Percentiles rank a stretch among this genome's conserved stretches.
phyloP scores from a whole-genome alignment of 768 basidiomycete species.

The Arthromyces matolae region DNA sequence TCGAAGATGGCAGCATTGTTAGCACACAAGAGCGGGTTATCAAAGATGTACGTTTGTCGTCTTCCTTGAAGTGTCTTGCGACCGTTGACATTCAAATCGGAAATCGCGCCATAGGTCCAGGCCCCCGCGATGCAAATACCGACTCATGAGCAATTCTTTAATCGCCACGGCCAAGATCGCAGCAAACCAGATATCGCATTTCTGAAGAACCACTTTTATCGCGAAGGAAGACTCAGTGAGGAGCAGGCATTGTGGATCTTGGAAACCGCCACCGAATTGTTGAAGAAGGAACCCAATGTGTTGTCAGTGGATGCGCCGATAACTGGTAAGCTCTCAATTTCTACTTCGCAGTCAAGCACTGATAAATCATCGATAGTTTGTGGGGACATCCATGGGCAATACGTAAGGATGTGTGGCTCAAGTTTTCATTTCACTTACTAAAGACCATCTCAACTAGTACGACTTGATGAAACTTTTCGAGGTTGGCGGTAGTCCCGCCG shows the following conservation, averaged over 20 bases:
- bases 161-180: conserved; percentile 63
- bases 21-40: conserved; percentile 94
- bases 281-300: conserved; percentile 85
- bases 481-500: conserved; percentile 91
- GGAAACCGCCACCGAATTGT: conserved; percentile 77
- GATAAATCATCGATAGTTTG: conserved; percentile 54
- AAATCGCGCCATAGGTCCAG: conserved; percentile 67
- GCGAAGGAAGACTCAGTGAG: conserved; percentile 90
- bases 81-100: conserved; percentile 1
- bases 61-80: not conserved
- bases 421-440: conserved; percentile 1
- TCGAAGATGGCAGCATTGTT: conserved; percentile 89
- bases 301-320: conserved; percentile 96
- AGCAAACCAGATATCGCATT: conserved; percentile 94
- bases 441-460: conserved; percentile 47
- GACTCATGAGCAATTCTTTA: conserved; percentile 92
- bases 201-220: conserved; percentile 98
- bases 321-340: conserved; percentile 60
- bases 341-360: not conserved
- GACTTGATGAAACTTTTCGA: conserved; percentile 96
- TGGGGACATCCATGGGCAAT: conserved; percentile 99
- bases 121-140: conserved; percentile 93
- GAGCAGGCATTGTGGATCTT: conserved; percentile 95
- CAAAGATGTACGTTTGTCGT: conserved; percentile 71
- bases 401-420: conserved; percentile 54